These are phyloP conservation scores for Coemansia erecta DNA, from an alignment of 192 early-diverging fungal species.

Conservation along the genomic window DNA sequence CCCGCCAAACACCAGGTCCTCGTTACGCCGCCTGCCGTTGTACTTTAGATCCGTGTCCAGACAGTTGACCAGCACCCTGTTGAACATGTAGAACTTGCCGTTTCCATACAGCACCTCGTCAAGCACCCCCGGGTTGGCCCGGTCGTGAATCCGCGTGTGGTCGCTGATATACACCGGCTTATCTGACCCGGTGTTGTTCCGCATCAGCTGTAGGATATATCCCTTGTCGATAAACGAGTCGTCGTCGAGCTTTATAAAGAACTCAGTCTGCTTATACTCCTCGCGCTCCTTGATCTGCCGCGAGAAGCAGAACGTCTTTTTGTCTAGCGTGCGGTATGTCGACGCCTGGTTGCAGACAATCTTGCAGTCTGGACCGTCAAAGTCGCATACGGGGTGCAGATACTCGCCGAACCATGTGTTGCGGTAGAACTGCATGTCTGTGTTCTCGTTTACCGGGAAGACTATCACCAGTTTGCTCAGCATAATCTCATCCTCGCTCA, in stretches of 20 bases:
- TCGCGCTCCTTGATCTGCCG: constrained; percentile 15
- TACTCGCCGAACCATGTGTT: constrained; percentile 46
- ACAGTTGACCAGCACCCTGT: constrained; percentile 26
- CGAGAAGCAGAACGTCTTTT: constrained; percentile 37
- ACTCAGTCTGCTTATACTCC: constrained; percentile 17
- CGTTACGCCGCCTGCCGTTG: constrained; percentile 19
- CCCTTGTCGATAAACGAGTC: constrained; percentile 44
- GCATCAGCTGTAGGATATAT: constrained; percentile 26
- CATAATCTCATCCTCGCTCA: constrained; percentile 11
- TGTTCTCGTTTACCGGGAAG: constrained; percentile 45
- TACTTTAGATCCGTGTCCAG: constrained; percentile 26
- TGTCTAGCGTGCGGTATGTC: constrained; percentile 30
- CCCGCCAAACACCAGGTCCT: constrained; percentile 46
- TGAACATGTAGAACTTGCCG: constrained; percentile 54
- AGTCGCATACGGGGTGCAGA: constrained; percentile 48
- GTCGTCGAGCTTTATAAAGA: constrained; percentile 48
- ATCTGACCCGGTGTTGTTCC: constrained; percentile 6
- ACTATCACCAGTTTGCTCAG: constrained; percentile 33
- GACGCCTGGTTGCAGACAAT: constrained; percentile 40
- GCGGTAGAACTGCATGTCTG: constrained; percentile 46
- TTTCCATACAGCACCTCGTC: constrained; percentile 31
- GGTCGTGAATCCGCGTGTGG: constrained; percentile 19
- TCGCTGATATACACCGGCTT: constrained; percentile 48
- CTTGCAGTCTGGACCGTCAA: constrained; percentile 29
- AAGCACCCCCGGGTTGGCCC: constrained; percentile 9